Percentiles rank a stretch among this genome's conserved stretches.
Evolutionary conservation across 768 basidiomycete species (phyloP).

Genomic region (Trametes coccinea): DNA sequence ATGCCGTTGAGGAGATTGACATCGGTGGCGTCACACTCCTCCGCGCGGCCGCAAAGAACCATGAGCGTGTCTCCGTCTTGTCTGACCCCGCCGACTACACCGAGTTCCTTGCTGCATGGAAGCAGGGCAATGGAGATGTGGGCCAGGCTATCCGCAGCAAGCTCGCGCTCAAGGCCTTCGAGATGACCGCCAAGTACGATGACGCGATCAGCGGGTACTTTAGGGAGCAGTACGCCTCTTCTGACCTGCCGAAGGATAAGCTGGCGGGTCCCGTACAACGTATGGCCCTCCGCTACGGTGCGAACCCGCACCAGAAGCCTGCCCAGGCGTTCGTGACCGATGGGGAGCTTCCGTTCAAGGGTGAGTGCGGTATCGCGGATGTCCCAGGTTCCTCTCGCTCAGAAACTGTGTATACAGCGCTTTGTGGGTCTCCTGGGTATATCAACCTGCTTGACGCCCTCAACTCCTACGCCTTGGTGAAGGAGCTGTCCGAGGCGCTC

Average conservation of each 20-base stretch:
- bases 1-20: constrained; percentile 97
- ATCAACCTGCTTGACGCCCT: constrained; percentile 98
- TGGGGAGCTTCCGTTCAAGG: constrained; percentile 92
- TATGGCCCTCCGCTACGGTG: constrained; percentile 88
- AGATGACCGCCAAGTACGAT: constrained; percentile 94
- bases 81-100: constrained; percentile 89
- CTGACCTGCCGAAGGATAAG: constrained; percentile 63
- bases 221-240: constrained; percentile 89
- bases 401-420: constrained; percentile 47
- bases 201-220: constrained; percentile 96
- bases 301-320: constrained; percentile 98
- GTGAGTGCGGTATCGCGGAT: constrained; percentile 39
- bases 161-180: constrained; percentile 95
- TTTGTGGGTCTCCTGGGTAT: constrained; percentile 94
- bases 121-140: constrained; percentile 70
- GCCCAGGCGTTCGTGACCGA: constrained; percentile 92
- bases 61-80: constrained; percentile 85
- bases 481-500: constrained; percentile 87
- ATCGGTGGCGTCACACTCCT: constrained; percentile 98
- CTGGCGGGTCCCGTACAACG: constrained; percentile 76
- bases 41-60: constrained; percentile 98
- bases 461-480: constrained; percentile 95
- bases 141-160: constrained; percentile 69
- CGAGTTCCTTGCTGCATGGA: constrained; percentile 78
- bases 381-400: neutral